A percentile compares a stretch with the other conserved stretches of the same genome.
Evolutionary conservation across 768 basidiomycete species (phyloP).

Genomic region (Flagelloscypha sp.): DNA sequence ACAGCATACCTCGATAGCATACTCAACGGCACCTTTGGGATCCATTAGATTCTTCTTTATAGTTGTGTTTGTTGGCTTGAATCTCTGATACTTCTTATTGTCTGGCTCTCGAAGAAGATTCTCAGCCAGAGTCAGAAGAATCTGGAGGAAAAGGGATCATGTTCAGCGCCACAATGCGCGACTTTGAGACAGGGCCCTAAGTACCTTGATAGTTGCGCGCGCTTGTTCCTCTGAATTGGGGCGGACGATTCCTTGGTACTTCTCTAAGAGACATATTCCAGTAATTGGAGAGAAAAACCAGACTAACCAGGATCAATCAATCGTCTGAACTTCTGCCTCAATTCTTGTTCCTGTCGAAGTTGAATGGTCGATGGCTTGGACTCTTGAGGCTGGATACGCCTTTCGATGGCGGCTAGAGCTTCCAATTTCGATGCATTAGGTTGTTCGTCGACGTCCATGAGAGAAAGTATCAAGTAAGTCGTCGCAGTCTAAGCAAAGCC

Average conservation of each 20-base stretch:
- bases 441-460: no score
- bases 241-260: slow-evolving; percentile 64
- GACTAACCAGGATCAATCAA: slow-evolving; percentile 76
- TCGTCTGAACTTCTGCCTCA: slow-evolving; percentile 63
- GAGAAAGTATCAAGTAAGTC: no score
- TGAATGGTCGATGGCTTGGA: slow-evolving; percentile 29
- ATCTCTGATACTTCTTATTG: slow-evolving; percentile 61
- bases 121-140: slow-evolving; percentile 56
- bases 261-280: no score
- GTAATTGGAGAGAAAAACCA: no score
- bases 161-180: slow-evolving; percentile 10
- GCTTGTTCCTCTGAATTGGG: slow-evolving; percentile 59
- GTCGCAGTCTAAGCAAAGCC: no score
- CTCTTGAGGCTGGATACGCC: slow-evolving; percentile 27
- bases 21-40: slow-evolving; percentile 70
- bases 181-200: slow-evolving; percentile 12
- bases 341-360: slow-evolving; percentile 48
- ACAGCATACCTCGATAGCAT: slow-evolving; percentile 61
- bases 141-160: slow-evolving; percentile 32
- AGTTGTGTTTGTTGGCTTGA: slow-evolving; percentile 66
- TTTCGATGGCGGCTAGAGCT: no score
- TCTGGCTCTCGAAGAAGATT: slow-evolving; percentile 69
- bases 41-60: slow-evolving; percentile 65
- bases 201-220: slow-evolving; percentile 57
- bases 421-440: no score